Evolutionary conservation across 495 filamentous ascomycete species (phyloP), one percentile per base, ranked within the genome.

Genomic region (Penicillium paxilli): DNA sequence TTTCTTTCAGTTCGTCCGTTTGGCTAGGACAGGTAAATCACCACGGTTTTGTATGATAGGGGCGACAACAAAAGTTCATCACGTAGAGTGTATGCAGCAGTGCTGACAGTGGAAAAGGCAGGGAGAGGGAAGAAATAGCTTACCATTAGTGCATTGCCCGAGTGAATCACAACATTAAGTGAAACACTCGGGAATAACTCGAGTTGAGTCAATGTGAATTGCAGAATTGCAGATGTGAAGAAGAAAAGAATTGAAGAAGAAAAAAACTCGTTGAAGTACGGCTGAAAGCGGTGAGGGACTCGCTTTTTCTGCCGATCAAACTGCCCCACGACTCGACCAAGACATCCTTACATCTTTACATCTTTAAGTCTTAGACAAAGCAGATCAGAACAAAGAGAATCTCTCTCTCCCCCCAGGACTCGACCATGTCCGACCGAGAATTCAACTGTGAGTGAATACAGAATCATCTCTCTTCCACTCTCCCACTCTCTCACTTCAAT

Each of bases 1-100:
- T 38, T 38, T n/a, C 5, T 67, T 74, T 92, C 88, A 92, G 87
- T 79, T 65, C 76, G 87, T 90, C 91, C 85, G 80, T 95, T 95
- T 92, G 90, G 90, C 87, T 73, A 81, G 78, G 89, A 91, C 87
- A 83, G 87, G 72, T 89, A 91, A 86, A 74, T 94, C 90, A 92
- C 88, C 91, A 95, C 71, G 64, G 69, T 74, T 69, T 78, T 74
- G 87, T 93, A 83, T 84, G 90, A 91, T 91, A 90, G 90, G 90
- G 90, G 90, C 90, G 90, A 93, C 90, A 94, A 83, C 78, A 76
- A 78, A 44, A 72, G 77, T 79, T 94, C 90, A 93, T 94, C 90
- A 91, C 85, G 69, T 71, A 76, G 52, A 38, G 33, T 10, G 33
- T 37, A 37, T 38, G 35, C 16, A 16, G 35, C 35, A 19, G 0